phyloP scores from a whole-genome alignment of 768 basidiomycete species.

The Boletus insuetus region DNA sequence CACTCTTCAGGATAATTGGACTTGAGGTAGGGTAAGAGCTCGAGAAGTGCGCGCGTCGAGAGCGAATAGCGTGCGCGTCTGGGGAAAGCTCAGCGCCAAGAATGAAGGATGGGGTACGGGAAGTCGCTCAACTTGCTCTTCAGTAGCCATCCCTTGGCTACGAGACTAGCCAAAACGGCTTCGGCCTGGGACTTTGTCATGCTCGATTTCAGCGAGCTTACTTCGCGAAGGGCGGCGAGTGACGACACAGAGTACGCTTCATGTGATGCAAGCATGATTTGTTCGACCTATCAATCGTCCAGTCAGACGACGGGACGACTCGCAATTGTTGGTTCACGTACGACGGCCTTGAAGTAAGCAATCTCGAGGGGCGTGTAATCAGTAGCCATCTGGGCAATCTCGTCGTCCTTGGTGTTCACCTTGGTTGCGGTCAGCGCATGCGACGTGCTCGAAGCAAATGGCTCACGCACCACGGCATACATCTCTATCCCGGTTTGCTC shows the following conservation, averaged over 20 bases:
- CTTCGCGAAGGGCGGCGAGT: slow-evolving; percentile 71
- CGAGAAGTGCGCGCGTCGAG: slow-evolving; percentile 69
- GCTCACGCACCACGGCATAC: slow-evolving; percentile 61
- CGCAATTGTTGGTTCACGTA: slow-evolving; percentile 34
- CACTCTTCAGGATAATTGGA: slow-evolving; percentile 68
- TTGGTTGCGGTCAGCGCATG: slow-evolving; percentile 27
- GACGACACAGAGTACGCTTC: slow-evolving; percentile 77
- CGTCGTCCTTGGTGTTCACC: slow-evolving; percentile 81
- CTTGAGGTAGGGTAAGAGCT: slow-evolving; percentile 72
- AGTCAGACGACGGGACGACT: neutral
- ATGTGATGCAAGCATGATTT: slow-evolving; percentile 79
- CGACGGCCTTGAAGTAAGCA: slow-evolving; percentile 79
- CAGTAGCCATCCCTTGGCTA: slow-evolving; percentile 76
- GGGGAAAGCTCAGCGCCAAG: slow-evolving; percentile 9
- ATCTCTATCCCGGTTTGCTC: slow-evolving; percentile 62
- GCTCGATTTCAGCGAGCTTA: slow-evolving; percentile 52
- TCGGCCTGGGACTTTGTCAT: slow-evolving; percentile 79
- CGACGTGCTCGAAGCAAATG: neutral
- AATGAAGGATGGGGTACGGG: neutral
- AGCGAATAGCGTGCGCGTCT: slow-evolving; percentile 74
- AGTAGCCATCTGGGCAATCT: slow-evolving; percentile 80
- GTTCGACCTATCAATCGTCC: slow-evolving; percentile 60
- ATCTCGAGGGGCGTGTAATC: slow-evolving; percentile 80
- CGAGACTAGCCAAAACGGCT: slow-evolving; percentile 70
- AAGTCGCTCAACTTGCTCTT: slow-evolving; percentile 63